Conservation (phyloP, 106 monocot species). For the Acorus gramineus region DNA sequence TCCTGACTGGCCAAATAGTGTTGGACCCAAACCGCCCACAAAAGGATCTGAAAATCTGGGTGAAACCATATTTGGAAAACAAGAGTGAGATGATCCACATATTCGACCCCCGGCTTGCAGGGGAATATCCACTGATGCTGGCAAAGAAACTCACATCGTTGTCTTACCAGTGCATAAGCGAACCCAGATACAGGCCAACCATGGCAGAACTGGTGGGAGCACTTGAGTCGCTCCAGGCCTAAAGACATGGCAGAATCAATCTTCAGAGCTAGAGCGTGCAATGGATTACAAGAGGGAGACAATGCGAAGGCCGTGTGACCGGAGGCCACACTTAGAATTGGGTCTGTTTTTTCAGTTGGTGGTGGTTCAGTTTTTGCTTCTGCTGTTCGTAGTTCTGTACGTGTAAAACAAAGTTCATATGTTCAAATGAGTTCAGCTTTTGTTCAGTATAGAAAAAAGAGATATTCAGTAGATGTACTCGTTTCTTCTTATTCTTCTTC, state of each 20-base stretch:
- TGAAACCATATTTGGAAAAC: conserved; percentile 49
- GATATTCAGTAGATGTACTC: too few species aligned
- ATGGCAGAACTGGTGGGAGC: conserved; percentile 61
- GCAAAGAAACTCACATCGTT: conserved; percentile 54
- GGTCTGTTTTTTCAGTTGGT: too few species aligned
- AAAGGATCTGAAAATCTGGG: conserved; percentile 82
- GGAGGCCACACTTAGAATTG: background rate
- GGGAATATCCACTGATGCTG: conserved; percentile 55
- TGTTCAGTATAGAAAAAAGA: too few species aligned
- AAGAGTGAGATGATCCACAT: conserved; percentile 64
- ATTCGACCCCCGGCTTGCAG: conserved; percentile 54
- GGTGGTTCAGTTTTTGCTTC: too few species aligned
- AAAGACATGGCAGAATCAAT: conserved; percentile 14
- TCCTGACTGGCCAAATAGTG: conserved; percentile 64
- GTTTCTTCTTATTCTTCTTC: too few species aligned
- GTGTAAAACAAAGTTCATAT: too few species aligned
- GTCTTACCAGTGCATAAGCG: conserved; percentile 43
- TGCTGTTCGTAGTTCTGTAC: too few species aligned
- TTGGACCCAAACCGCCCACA: conserved; percentile 74
- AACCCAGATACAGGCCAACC: conserved; percentile 38
- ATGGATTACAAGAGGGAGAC: conserved; percentile 7
- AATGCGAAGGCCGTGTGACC: conserved; percentile 9
- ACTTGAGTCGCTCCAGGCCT: conserved; percentile 43
- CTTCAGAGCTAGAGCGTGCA: conserved; percentile 4
- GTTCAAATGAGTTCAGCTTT: too few species aligned